Evolutionary conservation across 805 yeast species (phyloP).

Genomic region (Pichia heedii): DNA sequence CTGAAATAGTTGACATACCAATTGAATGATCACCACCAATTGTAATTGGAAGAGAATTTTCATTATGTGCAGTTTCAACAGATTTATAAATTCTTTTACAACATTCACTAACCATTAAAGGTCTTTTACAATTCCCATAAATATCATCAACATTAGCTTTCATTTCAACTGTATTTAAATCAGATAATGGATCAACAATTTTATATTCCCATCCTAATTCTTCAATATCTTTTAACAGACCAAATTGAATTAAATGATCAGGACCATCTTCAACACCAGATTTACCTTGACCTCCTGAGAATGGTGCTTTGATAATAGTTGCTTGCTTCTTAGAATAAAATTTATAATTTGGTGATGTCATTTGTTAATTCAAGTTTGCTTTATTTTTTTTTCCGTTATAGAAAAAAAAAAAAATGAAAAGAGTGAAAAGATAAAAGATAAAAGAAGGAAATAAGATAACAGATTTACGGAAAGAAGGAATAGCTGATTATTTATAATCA

Average conservation of each 20-base stretch:
- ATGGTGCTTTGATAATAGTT: slow-evolving; percentile 82
- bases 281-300: slow-evolving; percentile 92
- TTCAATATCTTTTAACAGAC: slow-evolving; percentile 54
- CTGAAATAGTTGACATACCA: slow-evolving; percentile 88
- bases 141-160: slow-evolving; percentile 42
- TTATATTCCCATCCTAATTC: slow-evolving; percentile 64
- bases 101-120: slow-evolving; percentile 69
- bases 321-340: slow-evolving; percentile 46
- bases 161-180: slow-evolving; percentile 34
- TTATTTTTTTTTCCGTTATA: not conserved
- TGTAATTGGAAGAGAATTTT: slow-evolving; percentile 61
- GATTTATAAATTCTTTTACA: slow-evolving; percentile 54
- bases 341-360: slow-evolving; percentile 32
- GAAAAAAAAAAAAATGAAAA: not conserved
- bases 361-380: not conserved
- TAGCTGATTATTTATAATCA: no score
- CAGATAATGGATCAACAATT: slow-evolving; percentile 45
- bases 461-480: no score
- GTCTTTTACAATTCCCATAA: slow-evolving; percentile 53
- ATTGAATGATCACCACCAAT: slow-evolving; percentile 96
- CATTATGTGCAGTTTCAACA: slow-evolving; percentile 41
- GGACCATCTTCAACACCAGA: slow-evolving; percentile 95
- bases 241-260: slow-evolving; percentile 62
- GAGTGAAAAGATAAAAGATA: not conserved
- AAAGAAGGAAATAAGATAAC: slow-evolving; percentile 4